Conservation (phyloP, 2,329 filamentous ascomycete species). For the Talaromyces rugulosus region DNA sequence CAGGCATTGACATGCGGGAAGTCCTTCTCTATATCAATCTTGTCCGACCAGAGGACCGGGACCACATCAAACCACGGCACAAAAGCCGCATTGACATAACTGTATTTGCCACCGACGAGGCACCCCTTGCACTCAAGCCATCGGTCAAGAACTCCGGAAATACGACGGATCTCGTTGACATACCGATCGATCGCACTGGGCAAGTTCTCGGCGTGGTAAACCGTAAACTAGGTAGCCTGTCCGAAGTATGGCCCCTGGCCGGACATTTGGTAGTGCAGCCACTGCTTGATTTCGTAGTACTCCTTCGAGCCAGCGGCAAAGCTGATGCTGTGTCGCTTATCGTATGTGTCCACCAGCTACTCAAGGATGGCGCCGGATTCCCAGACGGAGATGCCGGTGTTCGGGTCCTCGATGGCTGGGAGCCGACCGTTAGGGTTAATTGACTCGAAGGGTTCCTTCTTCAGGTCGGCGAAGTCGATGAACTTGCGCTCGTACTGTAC, state of each 20-base stretch:
- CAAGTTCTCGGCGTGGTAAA: constrained; percentile 5
- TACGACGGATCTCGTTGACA: not conserved
- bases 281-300: constrained; percentile 3
- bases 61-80: not conserved
- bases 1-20: constrained; percentile 27
- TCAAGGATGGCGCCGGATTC: constrained; percentile 8
- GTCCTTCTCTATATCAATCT: constrained; percentile 25
- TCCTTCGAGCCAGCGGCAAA: not conserved
- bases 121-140: not conserved
- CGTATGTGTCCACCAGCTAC: constrained; percentile 6
- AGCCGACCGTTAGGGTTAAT: constrained; percentile 11
- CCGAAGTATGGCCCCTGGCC: constrained; percentile 9
- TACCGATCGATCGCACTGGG: constrained; percentile 8
- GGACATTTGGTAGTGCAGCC: constrained; percentile 9
- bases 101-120: constrained; percentile 4
- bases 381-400: constrained; percentile 6
- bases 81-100: not conserved
- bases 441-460: constrained; percentile 1
- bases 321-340: constrained; percentile 4
- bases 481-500: constrained; percentile 19
- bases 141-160: constrained; percentile 4
- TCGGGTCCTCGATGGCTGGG: constrained; percentile 5
- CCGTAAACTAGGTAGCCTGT: constrained; percentile 6
- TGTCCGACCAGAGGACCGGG: constrained; percentile 6
- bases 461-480: constrained; percentile 18